Conservation (phyloP, 768 basidiomycete genomes). For the Tylopilus balloui region DNA sequence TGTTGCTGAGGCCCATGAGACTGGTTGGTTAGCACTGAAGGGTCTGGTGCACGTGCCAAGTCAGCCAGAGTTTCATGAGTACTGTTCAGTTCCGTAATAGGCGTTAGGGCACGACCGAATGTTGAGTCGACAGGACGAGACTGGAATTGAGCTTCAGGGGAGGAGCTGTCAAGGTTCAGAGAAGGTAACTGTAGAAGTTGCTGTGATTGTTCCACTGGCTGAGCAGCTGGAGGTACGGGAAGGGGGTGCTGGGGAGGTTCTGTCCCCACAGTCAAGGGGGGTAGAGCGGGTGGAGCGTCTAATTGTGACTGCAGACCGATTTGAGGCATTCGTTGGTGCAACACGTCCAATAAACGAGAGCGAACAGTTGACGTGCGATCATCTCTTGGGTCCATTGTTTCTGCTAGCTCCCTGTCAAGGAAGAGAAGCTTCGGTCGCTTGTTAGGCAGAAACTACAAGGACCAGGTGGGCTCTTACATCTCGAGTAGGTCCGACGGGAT, state of each 20-base stretch:
- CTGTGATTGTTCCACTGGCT: conserved; percentile 5
- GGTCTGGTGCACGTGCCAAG: conserved; percentile 11
- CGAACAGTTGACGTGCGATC: conserved; percentile 73
- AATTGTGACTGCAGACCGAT: conserved; percentile 19
- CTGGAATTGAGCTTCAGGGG: conserved; percentile 9
- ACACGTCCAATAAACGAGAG: conserved; percentile 54
- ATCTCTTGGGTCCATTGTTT: conserved; percentile 70
- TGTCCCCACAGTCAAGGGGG: conserved; percentile 14
- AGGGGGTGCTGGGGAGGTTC: conserved; percentile 26
- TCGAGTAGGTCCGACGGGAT: conserved; percentile 79
- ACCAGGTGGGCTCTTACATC: conserved; percentile 53
- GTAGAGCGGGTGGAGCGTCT: conserved; percentile 14
- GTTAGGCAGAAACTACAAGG: conserved; percentile 13
- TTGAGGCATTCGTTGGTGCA: conserved; percentile 60
- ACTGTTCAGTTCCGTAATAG: conserved; percentile 57
- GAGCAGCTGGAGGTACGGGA: conserved; percentile 16
- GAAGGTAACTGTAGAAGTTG: conserved; percentile 54
- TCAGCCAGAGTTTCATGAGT: conserved; percentile 28
- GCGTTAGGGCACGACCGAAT: conserved; percentile 45
- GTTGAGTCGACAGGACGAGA: conserved; percentile 20
- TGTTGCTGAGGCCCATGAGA: conserved; percentile 9
- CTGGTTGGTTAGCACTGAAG: conserved; percentile 19
- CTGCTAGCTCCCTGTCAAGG: conserved; percentile 78
- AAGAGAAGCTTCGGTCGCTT: conserved; percentile 61
- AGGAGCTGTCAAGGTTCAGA: conserved; percentile 42